phyloP scores from a whole-genome alignment of 768 basidiomycete species.

The Austroboletus festivus region DNA sequence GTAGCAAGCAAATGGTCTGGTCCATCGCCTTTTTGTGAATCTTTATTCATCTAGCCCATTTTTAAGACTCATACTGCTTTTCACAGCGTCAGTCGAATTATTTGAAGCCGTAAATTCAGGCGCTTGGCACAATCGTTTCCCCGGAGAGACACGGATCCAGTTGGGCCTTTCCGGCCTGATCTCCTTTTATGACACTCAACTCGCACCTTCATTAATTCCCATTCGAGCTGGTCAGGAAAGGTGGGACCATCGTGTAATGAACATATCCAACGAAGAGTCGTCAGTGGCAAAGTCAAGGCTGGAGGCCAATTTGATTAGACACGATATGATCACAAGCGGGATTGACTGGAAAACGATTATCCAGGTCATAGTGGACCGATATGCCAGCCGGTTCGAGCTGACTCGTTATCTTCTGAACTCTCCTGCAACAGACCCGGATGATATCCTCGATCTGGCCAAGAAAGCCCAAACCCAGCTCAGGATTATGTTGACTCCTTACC shows the following conservation, averaged over 20 bases:
- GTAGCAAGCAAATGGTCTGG: background rate
- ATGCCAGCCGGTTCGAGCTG: constrained; percentile 31
- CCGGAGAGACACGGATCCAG: no score
- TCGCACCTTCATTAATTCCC: no score
- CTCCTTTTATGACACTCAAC: no score
- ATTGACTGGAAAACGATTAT: constrained; percentile 35
- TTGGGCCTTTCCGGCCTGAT: no score
- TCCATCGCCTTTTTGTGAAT: background rate
- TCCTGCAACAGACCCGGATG: background rate
- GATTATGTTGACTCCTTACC: constrained; percentile 29
- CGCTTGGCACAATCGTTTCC: no score
- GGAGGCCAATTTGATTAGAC: constrained; percentile 3
- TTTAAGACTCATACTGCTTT: no score
- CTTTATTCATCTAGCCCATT: background rate
- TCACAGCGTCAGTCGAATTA: background rate
- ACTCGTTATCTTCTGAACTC: constrained; percentile 21
- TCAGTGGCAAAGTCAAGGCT: constrained; percentile 4
- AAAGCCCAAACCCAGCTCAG: constrained; percentile 24
- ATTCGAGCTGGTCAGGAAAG: no score
- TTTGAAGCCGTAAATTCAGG: constrained; percentile 7
- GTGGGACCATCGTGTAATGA: background rate
- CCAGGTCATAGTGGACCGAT: constrained; percentile 30
- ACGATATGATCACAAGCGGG: constrained; percentile 21
- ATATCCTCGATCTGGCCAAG: constrained; percentile 5
- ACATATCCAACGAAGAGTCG: constrained; percentile 26